Evolutionary conservation across 306 rosid species (phyloP), one percentile per base, ranked within the genome.

Genomic region (Morella rubra): DNA sequence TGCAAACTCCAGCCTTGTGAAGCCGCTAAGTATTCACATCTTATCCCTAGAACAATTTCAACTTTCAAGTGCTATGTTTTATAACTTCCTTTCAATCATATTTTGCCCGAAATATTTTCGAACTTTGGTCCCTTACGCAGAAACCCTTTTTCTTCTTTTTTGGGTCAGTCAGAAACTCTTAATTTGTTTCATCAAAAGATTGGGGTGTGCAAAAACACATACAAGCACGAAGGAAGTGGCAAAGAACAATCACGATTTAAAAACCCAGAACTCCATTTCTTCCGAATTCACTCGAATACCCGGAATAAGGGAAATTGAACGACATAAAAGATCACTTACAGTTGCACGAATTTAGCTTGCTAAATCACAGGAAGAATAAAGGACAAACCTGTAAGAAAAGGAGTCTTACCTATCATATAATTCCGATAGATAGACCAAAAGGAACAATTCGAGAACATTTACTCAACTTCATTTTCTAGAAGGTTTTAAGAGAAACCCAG

Each of bases 331-430:
- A 20, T 27, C 24, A 58, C 32, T 32, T 37, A 55, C 44, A 24
- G 55, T n/a, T n/a, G n/a, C n/a, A n/a, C n/a, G 9, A 69, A 37
- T 19, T 70, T 71, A 46, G 16, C 55, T 58, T 58, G 59, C 60
- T 13, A 49, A 77, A 49, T 59, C 27, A 71, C 18, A 59, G 24
- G 24, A 27, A 32, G 37, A 32, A 20, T 20, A 24, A 20, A 46
- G 5, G 24, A 9, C 9, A 53, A 52, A 46, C 42, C 2, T 58
- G 50, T 10, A 44, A 51, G 50, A 78, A 71, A 16, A 24, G 18
- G 68, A 16, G 49, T 41, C 82, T 77, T 53, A 68, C 88, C 90
- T 84, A 49, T 74, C 72, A 68, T 72, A 74, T 37, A 71, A 54
- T 58, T 44, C 72, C 22, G 67, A n/a, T 22, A 62, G 74, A 69